phyloP scores from a whole-genome alignment of 83 land plant species.

The Isoetes engelmannii region DNA sequence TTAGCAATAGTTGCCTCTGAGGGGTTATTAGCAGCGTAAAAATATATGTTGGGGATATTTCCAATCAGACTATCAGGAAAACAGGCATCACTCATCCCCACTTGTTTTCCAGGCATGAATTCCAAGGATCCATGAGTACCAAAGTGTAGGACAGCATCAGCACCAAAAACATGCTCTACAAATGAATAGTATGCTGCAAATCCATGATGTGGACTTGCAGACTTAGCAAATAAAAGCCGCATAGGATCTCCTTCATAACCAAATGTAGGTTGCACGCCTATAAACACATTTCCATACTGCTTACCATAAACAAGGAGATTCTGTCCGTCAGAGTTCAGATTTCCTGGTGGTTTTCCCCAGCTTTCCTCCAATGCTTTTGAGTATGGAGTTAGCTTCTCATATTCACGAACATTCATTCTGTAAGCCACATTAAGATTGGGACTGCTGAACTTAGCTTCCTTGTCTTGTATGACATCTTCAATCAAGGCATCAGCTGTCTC shows the following conservation, averaged over 20 bases:
- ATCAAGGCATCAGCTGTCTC: constrained; percentile 78
- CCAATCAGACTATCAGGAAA: constrained; percentile 97
- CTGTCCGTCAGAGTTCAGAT: constrained; percentile 95
- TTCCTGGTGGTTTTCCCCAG: constrained; percentile 99
- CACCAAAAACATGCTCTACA: constrained; percentile 85
- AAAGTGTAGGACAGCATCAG: constrained; percentile 97
- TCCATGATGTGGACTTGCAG: constrained; percentile 99
- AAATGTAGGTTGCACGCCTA: constrained; percentile 99
- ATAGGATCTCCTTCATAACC: constrained; percentile 99
- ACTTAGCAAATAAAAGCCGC: constrained; percentile 95
- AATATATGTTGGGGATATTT: constrained; percentile 96
- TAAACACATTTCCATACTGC: constrained; percentile 92
- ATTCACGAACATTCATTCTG: constrained; percentile 90
- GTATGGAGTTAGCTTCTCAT: constrained; percentile 81
- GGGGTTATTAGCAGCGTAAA: constrained; percentile 98
- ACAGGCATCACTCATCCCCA: constrained; percentile 98
- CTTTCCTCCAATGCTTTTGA: constrained; percentile 78
- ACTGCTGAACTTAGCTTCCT: constrained; percentile 97
- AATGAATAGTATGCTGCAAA: constrained; percentile 98
- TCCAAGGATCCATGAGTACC: constrained; percentile 99
- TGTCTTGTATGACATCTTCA: constrained; percentile 94
- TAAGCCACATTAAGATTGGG: constrained; percentile 90
- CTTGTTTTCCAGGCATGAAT: constrained; percentile 37
- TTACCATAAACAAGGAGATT: constrained; percentile 91
- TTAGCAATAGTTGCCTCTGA: constrained; percentile 99